phyloP scores from a whole-genome alignment of 331 rosid species.

The Quercus tomentella region DNA sequence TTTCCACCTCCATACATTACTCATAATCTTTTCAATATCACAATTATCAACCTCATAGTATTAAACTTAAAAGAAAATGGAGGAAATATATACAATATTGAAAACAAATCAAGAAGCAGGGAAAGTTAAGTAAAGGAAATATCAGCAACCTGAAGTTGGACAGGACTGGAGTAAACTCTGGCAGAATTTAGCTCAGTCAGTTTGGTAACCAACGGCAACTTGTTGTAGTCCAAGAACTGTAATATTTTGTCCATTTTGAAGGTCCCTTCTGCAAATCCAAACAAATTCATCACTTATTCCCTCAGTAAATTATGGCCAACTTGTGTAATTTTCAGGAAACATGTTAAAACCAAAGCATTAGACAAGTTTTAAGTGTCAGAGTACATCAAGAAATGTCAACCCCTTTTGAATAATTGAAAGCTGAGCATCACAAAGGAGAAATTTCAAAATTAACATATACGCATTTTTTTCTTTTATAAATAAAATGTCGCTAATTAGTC shows the following conservation, averaged over 20 bases:
- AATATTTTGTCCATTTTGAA: slow-evolving; percentile 49
- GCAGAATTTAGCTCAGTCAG: slow-evolving; percentile 72
- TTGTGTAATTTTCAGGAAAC: slow-evolving; percentile 1
- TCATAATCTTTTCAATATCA: neutral
- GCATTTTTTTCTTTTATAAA: no score
- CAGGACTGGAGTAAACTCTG: slow-evolving; percentile 72
- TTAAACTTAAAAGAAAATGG: neutral
- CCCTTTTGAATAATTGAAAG: neutral
- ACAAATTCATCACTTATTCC: neutral
- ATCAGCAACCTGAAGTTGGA: slow-evolving; percentile 79
- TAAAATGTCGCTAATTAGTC: neutral
- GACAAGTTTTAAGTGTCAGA: neutral
- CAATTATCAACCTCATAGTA: neutral
- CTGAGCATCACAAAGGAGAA: neutral
- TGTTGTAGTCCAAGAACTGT: slow-evolving; percentile 69
- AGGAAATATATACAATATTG: neutral
- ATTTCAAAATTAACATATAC: no score
- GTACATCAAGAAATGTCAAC: neutral
- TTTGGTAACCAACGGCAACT: slow-evolving; percentile 78
- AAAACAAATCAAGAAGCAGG: neutral
- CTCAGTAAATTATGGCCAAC: slow-evolving; percentile 10
- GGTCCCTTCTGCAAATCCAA: slow-evolving; percentile 64
- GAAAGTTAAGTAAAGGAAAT: slow-evolving; percentile 8
- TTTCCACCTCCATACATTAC: no score
- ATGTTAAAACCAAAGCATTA: neutral